Evolutionary conservation across 148 eudicot genomes (phyloP).

Genomic region (Chenopodium album): DNA sequence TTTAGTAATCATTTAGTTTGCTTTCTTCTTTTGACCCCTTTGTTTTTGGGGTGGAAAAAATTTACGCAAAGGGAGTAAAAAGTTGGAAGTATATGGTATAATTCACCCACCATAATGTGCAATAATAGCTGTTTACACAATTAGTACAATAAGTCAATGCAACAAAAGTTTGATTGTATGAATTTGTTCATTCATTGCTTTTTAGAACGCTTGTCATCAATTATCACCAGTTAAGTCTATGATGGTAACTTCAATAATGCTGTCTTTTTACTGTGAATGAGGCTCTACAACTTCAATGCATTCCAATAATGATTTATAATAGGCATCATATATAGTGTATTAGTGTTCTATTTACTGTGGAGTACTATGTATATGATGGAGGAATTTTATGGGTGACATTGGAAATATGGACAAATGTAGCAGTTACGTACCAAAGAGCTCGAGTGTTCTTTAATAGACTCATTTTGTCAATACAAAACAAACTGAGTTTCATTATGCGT

Average conservation of each 20-base stretch:
- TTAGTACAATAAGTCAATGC: not conserved
- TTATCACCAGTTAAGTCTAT: not conserved
- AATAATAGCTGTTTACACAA: not conserved
- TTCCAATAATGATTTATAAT: not conserved
- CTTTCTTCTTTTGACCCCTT: conserved; percentile 21
- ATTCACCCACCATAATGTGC: conserved; percentile 2
- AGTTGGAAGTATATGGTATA: conserved; percentile 4
- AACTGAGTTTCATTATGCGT: too few relatives aligned
- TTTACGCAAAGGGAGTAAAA: not conserved
- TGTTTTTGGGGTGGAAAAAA: conserved; percentile 5
- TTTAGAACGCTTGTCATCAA: not conserved
- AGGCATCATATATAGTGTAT: not conserved
- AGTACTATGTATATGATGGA: too few relatives aligned
- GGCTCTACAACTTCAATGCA: not conserved
- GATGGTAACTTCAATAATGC: conserved; percentile 4
- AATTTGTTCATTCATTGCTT: not conserved
- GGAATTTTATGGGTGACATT: too few relatives aligned
- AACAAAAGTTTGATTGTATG: not conserved
- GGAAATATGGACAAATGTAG: too few relatives aligned
- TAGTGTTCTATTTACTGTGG: too few relatives aligned
- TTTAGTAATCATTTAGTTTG: conserved; percentile 15
- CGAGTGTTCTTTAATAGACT: too few relatives aligned
- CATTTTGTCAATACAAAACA: too few relatives aligned
- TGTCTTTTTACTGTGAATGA: not conserved
- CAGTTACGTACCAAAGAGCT: too few relatives aligned